phyloP scores from a whole-genome alignment of 331 rosid genomes.

The Stylosanthes scabra region DNA sequence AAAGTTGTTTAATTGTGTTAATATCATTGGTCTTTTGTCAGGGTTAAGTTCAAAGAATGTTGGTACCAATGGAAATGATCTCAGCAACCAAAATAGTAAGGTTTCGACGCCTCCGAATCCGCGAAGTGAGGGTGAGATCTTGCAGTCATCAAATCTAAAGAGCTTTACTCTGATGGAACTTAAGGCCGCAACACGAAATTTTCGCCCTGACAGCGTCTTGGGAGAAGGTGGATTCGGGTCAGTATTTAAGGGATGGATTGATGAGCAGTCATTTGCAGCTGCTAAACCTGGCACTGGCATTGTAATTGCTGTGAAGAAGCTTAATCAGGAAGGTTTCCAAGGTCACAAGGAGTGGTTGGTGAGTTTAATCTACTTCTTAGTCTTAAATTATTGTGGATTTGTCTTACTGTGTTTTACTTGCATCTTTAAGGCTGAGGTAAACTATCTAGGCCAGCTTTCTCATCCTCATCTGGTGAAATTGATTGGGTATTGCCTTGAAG shows the following conservation, averaged over 20 bases:
- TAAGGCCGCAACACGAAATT: constrained; percentile 82
- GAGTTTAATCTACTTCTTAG: constrained; percentile 47
- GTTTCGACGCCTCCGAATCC: constrained; percentile 59
- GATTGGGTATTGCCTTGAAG: constrained; percentile 90
- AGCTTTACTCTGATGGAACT: constrained; percentile 69
- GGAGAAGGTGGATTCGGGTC: constrained; percentile 88
- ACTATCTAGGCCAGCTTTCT: constrained; percentile 76
- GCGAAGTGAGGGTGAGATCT: constrained; percentile 75
- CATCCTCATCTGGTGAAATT: constrained; percentile 87
- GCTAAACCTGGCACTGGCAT: constrained; percentile 79
- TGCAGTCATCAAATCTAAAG: constrained; percentile 71
- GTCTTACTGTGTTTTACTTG: neutral
- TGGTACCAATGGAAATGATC: constrained; percentile 45
- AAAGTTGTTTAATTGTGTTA: constrained; percentile 16
- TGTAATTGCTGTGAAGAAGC: constrained; percentile 80
- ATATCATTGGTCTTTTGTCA: constrained; percentile 17
- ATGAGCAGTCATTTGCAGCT: constrained; percentile 70
- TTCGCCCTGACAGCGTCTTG: constrained; percentile 77
- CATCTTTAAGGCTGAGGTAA: constrained; percentile 77
- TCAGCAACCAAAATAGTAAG: constrained; percentile 54
- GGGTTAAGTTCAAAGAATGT: constrained; percentile 54
- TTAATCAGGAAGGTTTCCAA: constrained; percentile 66
- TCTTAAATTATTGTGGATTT: constrained; percentile 20
- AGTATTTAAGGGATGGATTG: constrained; percentile 95
- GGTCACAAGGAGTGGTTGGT: constrained; percentile 89